Evolutionary conservation across 768 basidiomycete species (phyloP), one percentile per base, ranked within the genome.

Genomic region (Boletus subcaerulescens): DNA sequence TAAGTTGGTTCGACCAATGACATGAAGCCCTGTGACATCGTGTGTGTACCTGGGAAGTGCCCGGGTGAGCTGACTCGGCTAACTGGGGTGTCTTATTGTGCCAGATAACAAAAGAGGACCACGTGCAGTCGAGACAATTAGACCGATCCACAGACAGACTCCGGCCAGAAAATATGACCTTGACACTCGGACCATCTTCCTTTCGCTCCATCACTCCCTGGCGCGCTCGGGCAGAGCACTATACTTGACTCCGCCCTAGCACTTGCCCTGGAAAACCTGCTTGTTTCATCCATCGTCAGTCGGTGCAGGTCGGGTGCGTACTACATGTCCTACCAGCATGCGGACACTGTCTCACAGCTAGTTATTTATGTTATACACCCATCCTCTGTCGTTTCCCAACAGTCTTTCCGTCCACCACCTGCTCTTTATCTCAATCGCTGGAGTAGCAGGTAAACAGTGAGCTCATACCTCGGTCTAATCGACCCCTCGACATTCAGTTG

Each of bases 61-160:
- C 2, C 29, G 29, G 8, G 29, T 29, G 26, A 26, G 26, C 26
- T 26, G 26, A 26, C 26, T 36, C 50, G 50, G 50, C 33, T 44
- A 33, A 35, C 7, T 26, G 13, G 15, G 22, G 29, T 33, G 22
- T 52, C 57, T 62, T 71, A 71, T 69, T 69, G 68, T 71, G 55
- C 48, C 33, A 14, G 59, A 57, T 41, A 57, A 62, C 48, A 64
- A 66, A 71, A 56, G 14, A 14, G 13, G 6, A 35, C 33, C 33
- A 35, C 33, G 33, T 35, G 33, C 5, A 35, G 12, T 35, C 29
- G 33, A 35, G 33, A 35, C 33, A 35, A 35, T 35, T 35, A 14
- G 1, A 35, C 29, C 29, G 33, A 4, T 35, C 33, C 33, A 12
- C 29, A 29, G 29, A 29, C 29, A 29, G 29, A 29, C 29, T 14